phyloP scores from a whole-genome alignment of 2,329 filamentous ascomycete species.

The Diaporthe batatas region DNA sequence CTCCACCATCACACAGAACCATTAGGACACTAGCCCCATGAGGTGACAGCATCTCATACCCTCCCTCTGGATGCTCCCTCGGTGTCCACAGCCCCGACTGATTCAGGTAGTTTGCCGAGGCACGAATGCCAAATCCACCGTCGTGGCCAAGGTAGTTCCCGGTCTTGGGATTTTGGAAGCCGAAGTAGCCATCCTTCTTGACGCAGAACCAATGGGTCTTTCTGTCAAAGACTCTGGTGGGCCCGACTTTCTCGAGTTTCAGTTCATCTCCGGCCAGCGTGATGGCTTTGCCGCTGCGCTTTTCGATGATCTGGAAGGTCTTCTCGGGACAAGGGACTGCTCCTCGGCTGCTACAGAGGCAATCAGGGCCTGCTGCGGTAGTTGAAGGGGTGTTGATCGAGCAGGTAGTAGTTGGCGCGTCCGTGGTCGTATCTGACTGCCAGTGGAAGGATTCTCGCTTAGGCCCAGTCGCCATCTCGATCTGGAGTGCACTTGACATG shows the following conservation, averaged over 20 bases:
- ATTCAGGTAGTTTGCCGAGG: background rate
- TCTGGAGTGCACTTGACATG: too few relatives aligned
- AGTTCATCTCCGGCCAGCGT: accelerated
- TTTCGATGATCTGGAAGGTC: background rate
- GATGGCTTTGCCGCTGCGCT: background rate
- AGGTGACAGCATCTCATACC: background rate
- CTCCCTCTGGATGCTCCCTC: background rate
- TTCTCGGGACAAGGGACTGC: background rate
- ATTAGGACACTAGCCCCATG: background rate
- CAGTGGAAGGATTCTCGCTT: too few relatives aligned
- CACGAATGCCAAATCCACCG: background rate
- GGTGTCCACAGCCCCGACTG: background rate
- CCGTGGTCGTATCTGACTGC: too few relatives aligned
- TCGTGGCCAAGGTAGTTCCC: background rate
- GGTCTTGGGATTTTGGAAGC: background rate
- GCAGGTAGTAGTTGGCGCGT: too few relatives aligned
- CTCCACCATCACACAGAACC: background rate
- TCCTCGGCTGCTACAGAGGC: background rate
- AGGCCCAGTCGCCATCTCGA: too few relatives aligned
- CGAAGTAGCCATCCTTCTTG: background rate
- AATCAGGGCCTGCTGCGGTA: too few relatives aligned
- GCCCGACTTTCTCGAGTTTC: background rate
- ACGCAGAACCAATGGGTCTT: background rate
- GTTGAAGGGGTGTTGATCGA: too few relatives aligned
- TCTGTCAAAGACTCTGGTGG: accelerated